Percentiles rank a stretch among this genome's conserved stretches.
Evolutionary conservation across 441 rosid genomes (phyloP).

Genomic region (Erodium trifolium): DNA sequence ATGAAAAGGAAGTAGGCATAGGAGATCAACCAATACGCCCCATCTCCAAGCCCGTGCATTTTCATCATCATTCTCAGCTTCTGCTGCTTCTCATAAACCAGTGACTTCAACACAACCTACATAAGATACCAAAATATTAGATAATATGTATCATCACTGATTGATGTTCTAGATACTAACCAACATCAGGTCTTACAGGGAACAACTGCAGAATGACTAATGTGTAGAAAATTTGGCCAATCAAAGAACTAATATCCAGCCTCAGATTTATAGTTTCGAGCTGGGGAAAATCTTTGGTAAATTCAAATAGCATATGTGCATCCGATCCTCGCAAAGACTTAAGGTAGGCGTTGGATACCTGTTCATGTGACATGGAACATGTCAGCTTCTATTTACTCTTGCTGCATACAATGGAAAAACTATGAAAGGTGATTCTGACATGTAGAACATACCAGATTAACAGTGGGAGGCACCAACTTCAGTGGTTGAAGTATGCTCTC

Average conservation of each 20-base stretch:
- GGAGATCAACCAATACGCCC: slow-evolving; percentile 18
- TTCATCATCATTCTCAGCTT: slow-evolving; percentile 17
- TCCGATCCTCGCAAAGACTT: slow-evolving; percentile 8
- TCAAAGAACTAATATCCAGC: slow-evolving; percentile 5
- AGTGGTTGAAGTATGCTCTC: neutral
- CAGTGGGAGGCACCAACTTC: neutral
- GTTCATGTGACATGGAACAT: neutral
- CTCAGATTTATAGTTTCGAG: neutral
- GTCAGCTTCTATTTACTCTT: slow-evolving; percentile 4
- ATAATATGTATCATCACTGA: neutral
- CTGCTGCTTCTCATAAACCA: slow-evolving; percentile 3
- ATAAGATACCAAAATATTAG: neutral
- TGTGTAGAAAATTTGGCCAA: slow-evolving; percentile 12
- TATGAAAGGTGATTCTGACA: neutral
- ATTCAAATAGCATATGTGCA: slow-evolving; percentile 10
- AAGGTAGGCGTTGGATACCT: slow-evolving; percentile 15
- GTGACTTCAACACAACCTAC: slow-evolving; percentile 15
- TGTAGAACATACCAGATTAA: slow-evolving; percentile 14
- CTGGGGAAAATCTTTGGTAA: slow-evolving; percentile 11
- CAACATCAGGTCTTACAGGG: slow-evolving; percentile 12
- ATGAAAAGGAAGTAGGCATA: slow-evolving; percentile 15
- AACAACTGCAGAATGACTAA: slow-evolving; percentile 17
- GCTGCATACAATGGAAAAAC: neutral
- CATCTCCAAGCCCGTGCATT: slow-evolving; percentile 20
- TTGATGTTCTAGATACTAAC: neutral